Evolutionary conservation across 148 eudicot species (phyloP).

Genomic region (Rhododendron mucronatum): DNA sequence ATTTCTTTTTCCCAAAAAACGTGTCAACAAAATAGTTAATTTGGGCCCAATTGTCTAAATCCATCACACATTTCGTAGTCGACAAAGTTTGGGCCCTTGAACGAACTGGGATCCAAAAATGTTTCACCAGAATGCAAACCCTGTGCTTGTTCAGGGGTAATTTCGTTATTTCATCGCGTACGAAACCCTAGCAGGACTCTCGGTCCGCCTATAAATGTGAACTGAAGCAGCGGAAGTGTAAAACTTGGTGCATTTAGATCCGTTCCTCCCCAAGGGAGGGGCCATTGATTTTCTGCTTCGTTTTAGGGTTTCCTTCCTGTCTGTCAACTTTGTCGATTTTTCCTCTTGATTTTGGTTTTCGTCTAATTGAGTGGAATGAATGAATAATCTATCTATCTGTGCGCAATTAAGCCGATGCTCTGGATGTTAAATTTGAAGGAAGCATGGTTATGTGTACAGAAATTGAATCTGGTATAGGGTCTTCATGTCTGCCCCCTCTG

Average conservation of each 20-base stretch:
- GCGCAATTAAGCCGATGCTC: slow-evolving; percentile 54
- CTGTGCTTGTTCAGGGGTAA: neutral
- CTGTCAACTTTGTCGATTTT: neutral
- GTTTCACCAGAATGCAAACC: neutral
- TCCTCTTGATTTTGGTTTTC: neutral
- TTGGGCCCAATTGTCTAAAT: neutral
- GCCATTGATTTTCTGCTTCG: neutral
- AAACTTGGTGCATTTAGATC: no score
- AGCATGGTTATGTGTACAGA: slow-evolving; percentile 51
- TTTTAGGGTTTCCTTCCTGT: neutral
- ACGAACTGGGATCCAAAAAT: neutral
- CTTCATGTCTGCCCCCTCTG: slow-evolving; percentile 50
- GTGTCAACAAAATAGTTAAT: neutral
- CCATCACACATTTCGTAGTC: neutral
- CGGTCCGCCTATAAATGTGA: neutral
- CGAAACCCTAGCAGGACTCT: slow-evolving; percentile 4
- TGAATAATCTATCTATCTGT: slow-evolving; percentile 6
- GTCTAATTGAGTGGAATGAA: neutral
- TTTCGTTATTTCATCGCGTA: neutral
- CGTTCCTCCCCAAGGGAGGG: neutral
- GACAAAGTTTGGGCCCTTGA: neutral
- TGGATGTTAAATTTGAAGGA: slow-evolving; percentile 33
- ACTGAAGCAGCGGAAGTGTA: no score
- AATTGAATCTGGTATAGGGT: slow-evolving; percentile 24
- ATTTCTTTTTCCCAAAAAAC: neutral